Evolutionary conservation across 148 eudicot genomes (phyloP), one percentile per base, ranked within the genome.

Genomic region (Rhododendron henanense): DNA sequence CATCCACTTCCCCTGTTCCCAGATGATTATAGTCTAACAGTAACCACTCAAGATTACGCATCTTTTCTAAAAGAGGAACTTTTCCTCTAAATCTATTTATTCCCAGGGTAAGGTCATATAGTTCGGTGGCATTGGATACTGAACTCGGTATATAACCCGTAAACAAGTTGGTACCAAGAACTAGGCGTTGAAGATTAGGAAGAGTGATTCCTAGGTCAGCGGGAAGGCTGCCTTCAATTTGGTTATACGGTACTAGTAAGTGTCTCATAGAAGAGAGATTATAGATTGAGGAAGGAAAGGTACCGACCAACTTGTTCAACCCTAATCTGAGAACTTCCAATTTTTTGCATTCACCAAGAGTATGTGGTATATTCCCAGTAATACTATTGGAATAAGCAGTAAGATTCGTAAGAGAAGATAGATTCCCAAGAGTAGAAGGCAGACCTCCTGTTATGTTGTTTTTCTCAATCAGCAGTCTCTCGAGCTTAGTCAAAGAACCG

Each of bases 61-160:
- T 2, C 71, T 63, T 63, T 63, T n/a, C 31, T 1, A 41, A 10
- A n/a, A 25, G 31, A 1, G 71, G 71, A 0, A 63, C 13, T 63
- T 63, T 8, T n/a, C 71, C 71, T 1, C 0, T 47, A 47, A 23
- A 3, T 8, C 3, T 23, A 0, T 25, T 63, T 19, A 0, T 2
- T n/a, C 0, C 2, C 10, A 5, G 13, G 0, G 0, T 0, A n/a
- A 63, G 0, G 0, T 8, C 1, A 63, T 1, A 7, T 63, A 63
- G 71, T 21, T n/a, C 8, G 25, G 71, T 63, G 4, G 71, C 71
- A 2, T 63, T 63, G 6, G 31, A 9, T 63, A 63, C 0, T n/a
- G 71, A 63, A 63, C 1, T 9, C 2, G 71, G 71, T 6, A n/a
- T 63, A 25, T 25, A 63, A 23, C 71, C 71, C 8, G 71, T n/a